These are phyloP conservation scores for Leptodermis oblonga DNA, from an alignment of 257 asterid species.

Conservation along the genomic window DNA sequence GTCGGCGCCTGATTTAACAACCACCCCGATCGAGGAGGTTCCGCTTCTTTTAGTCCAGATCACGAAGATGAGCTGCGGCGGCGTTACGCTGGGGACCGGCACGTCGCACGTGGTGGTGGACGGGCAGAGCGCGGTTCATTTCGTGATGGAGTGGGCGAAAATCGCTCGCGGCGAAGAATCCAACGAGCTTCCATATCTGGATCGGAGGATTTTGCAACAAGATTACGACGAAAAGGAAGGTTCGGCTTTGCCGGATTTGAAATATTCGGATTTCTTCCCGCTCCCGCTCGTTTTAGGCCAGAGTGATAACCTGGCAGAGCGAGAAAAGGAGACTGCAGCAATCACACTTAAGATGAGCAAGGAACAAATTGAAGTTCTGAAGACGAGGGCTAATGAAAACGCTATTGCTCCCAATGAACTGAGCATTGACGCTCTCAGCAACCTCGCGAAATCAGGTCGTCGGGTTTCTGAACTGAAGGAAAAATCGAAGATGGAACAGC, in stretches of 20 bases:
- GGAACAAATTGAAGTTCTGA: constrained; percentile 12
- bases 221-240: neutral
- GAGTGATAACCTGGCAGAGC: constrained; percentile 10
- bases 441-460: too few relatives aligned
- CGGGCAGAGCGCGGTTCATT: constrained; percentile 20
- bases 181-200: constrained; percentile 14
- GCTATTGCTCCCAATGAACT: too few relatives aligned
- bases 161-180: constrained; percentile 24
- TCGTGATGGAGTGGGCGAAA: constrained; percentile 21
- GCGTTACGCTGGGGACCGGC: constrained; percentile 17
- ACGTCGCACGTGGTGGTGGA: constrained; percentile 15
- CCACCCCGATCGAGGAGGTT: constrained; percentile 10
- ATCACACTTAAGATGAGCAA: constrained; percentile 14
- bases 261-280: neutral
- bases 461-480: too few relatives aligned
- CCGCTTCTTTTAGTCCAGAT: constrained; percentile 14
- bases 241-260: neutral
- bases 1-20: neutral
- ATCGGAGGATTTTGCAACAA: constrained; percentile 8
- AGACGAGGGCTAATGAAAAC: too few relatives aligned
- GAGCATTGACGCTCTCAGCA: too few relatives aligned
- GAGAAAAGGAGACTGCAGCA: constrained; percentile 16
- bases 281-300: constrained; percentile 21
- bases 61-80: constrained; percentile 26
- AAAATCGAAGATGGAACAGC: too few relatives aligned